phyloP scores from a whole-genome alignment of 768 basidiomycete genomes.

The Crassisporium funariophilum region DNA sequence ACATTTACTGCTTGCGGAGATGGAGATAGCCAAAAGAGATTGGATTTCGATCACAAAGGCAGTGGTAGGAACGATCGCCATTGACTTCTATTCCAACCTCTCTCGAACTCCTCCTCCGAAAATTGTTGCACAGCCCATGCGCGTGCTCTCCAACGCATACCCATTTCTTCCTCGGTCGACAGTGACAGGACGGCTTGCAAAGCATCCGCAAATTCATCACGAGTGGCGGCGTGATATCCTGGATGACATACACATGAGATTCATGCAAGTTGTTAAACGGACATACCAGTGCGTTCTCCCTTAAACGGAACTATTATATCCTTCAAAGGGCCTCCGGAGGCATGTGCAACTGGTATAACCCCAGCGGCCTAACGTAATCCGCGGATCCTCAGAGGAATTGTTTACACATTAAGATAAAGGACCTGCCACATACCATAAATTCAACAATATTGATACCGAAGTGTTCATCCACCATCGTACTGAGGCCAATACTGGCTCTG shows the following conservation, averaged over 20 bases:
- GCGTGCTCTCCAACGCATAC: constrained; percentile 69
- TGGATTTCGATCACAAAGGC: no score
- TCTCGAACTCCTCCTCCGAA: constrained; percentile 75
- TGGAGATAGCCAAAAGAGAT: no score
- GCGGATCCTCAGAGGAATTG: not conserved
- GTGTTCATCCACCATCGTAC: constrained; percentile 98
- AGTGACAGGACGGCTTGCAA: constrained; percentile 68
- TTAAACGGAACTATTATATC: constrained; percentile 89
- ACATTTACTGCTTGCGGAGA: no score
- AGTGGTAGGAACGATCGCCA: constrained; percentile 52
- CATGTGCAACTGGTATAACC: constrained; percentile 88
- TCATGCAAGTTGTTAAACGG: not conserved
- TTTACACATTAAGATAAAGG: not conserved
- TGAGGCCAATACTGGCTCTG: constrained; percentile 79
- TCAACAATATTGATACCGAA: constrained; percentile 99
- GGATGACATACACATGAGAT: not conserved
- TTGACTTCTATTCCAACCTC: constrained; percentile 68
- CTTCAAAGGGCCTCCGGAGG: constrained; percentile 87
- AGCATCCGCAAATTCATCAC: constrained; percentile 65
- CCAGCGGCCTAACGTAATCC: constrained; percentile 77
- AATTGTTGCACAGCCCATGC: constrained; percentile 74
- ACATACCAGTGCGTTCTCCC: constrained; percentile 65
- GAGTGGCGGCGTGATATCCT: constrained; percentile 81
- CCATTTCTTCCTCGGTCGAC: constrained; percentile 51
- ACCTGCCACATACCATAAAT: constrained; percentile 72